Evolutionary conservation across 345 rosid species (phyloP), one percentile per base, ranked within the genome.

Genomic region (Eucalyptus sideroxylon): DNA sequence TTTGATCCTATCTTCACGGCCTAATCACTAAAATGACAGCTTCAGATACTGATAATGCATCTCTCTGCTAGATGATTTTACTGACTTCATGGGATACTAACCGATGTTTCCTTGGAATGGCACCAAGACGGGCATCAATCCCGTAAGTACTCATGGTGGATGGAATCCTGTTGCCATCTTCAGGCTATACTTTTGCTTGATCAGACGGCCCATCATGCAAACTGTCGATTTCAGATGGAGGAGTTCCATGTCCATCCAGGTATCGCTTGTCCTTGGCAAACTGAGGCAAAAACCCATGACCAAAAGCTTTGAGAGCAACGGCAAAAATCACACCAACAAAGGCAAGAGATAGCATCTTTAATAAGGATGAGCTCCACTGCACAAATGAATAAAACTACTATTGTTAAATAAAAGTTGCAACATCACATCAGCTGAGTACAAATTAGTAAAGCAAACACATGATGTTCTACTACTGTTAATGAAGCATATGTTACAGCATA

Each of bases 311-410:
- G 72, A 95, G 34, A 49, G 94, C 65, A 60, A 94, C 31, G 21
- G 96, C 93, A 90, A 96, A 90, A 90, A 96, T 92, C 91, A 97
- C 99, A 91, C 97, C 95, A 50, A 94, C 96, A 86, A 95, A 81
- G 87, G 92, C 92, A 86, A 92, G 88, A 89, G 95, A 93, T 83
- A 96, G 87, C 93, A 93, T 72, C 87, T 91, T 96, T 91, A 94
- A 92, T 87, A 95, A 88, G 72, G 95, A 94, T 62, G 92, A 91
- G 86, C 90, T 93, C 92, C 93, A 91, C 99, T 97, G 98, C 59
- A 92, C 87, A 53, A 90, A 88, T 83, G 34, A 42, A 89, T 88
- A 51, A 30, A 82, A 87, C 86, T 42, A 91, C 88, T 86, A 34
- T n/a, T 9, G 50, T 44, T 27, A n/a, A n/a, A 19, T 26, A 87